Percentiles rank a stretch among this genome's conserved stretches.
phyloP scores from a whole-genome alignment of 257 asterid genomes.

The Vinca minor region DNA sequence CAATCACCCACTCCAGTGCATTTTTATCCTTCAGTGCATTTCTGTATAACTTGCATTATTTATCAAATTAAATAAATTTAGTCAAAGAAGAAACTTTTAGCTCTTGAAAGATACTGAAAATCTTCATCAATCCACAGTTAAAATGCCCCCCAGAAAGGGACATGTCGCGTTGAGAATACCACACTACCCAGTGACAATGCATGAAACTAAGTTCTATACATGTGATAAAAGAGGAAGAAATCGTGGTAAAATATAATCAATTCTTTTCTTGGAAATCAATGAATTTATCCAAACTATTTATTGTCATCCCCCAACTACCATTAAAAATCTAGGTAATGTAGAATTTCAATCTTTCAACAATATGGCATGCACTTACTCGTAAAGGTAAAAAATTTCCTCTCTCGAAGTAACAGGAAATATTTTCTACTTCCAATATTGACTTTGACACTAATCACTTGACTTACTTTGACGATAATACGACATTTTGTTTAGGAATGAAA shows the following conservation, averaged over 20 bases:
- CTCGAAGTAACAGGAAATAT: neutral
- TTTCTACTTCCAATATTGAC: neutral
- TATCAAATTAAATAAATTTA: neutral
- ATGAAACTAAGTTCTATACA: neutral
- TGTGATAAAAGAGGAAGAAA: neutral
- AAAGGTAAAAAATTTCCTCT: neutral
- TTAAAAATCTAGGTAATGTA: neutral
- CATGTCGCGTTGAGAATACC: neutral
- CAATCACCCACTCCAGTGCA: neutral
- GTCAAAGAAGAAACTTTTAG: neutral
- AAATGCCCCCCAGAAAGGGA: neutral
- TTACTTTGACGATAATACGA: neutral
- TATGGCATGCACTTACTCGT: no score
- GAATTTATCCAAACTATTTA: neutral
- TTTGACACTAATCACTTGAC: neutral
- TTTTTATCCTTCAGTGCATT: neutral
- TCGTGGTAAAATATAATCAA: neutral
- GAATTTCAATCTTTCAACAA: neutral
- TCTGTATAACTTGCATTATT: neutral
- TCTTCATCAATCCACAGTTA: neutral
- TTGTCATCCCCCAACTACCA: neutral
- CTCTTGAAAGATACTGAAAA: neutral
- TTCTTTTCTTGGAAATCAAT: neutral
- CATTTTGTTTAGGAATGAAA: neutral
- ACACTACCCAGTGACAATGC: neutral